Percentiles rank a stretch among this genome's conserved stretches.
phyloP scores from a whole-genome alignment of 2,329 filamentous ascomycete genomes.

The Colletotrichum tabaci region DNA sequence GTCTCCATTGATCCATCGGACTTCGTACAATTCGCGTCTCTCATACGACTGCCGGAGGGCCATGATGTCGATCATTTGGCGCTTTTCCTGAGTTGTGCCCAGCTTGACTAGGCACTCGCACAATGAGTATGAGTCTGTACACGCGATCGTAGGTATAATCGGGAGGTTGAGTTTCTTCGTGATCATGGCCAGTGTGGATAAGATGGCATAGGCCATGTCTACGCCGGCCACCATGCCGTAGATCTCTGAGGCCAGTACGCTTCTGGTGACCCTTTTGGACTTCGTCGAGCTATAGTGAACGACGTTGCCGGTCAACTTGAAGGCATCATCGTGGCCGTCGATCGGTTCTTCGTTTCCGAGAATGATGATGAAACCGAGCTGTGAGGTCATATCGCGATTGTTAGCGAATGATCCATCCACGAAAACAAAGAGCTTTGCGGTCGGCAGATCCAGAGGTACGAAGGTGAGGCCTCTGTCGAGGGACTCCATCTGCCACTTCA shows the following conservation, averaged over 20 bases:
- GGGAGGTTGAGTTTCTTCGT: background rate
- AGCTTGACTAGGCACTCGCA: constrained; percentile 44
- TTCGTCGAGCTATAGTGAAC: too few relatives aligned
- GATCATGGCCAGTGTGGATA: background rate
- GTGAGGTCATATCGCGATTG: too few relatives aligned
- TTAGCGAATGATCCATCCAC: too few relatives aligned
- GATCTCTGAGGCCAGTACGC: background rate
- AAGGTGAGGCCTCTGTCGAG: too few relatives aligned
- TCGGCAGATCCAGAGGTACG: too few relatives aligned
- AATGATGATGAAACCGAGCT: too few relatives aligned
- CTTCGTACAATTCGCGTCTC: constrained; percentile 30
- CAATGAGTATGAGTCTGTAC: constrained; percentile 40
- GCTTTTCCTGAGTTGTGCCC: constrained; percentile 42
- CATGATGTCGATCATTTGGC: constrained; percentile 45
- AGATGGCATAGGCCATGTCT: background rate
- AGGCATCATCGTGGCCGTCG: too few relatives aligned
- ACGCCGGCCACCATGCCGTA: too few relatives aligned
- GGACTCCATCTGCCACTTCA: too few relatives aligned
- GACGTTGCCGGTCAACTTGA: too few relatives aligned
- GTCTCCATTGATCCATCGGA: constrained; percentile 35
- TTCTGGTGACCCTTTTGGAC: background rate
- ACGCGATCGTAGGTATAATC: constrained; percentile 14
- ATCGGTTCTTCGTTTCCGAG: too few relatives aligned
- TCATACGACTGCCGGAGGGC: constrained; percentile 43
- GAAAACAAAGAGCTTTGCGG: too few relatives aligned